Evolutionary conservation across 768 basidiomycete genomes (phyloP).

Genomic region (Calvatia gigantea): DNA sequence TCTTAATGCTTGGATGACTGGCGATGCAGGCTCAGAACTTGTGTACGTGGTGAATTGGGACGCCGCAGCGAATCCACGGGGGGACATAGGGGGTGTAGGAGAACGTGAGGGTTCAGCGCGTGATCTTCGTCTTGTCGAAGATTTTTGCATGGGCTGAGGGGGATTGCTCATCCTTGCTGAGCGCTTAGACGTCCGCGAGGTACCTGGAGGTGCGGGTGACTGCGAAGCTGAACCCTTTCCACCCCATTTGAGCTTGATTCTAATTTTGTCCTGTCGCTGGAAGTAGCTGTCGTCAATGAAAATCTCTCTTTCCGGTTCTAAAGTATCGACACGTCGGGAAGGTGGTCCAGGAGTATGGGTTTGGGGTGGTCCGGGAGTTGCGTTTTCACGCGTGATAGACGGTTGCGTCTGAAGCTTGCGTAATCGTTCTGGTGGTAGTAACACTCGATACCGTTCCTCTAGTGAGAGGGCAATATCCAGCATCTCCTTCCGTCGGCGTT

Average conservation of each 20-base stretch:
- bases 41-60: neutral
- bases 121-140: neutral
- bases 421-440: conserved; percentile 65
- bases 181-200: conserved; percentile 5
- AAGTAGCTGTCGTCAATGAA: neutral
- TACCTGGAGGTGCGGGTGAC: conserved; percentile 4
- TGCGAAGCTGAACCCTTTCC: conserved; percentile 1
- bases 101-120: neutral
- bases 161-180: neutral
- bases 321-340: conserved; percentile 12
- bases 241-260: conserved; percentile 1
- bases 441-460: conserved; percentile 71
- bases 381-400: conserved; percentile 3
- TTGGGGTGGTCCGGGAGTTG: neutral
- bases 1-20: neutral
- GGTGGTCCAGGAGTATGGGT: conserved; percentile 27
- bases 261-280: conserved; percentile 3
- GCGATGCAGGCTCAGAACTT: neutral
- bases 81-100: conserved; percentile 3
- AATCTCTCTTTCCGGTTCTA: conserved; percentile 2
- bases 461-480: conserved; percentile 60
- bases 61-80: neutral
- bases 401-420: conserved; percentile 29
- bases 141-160: neutral
- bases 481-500: conserved; percentile 71